Percentiles rank a stretch among this genome's conserved stretches.
These are phyloP conservation scores for Sedum album DNA, from an alignment of 164 flowering plant genomes.

Conservation along the genomic window DNA sequence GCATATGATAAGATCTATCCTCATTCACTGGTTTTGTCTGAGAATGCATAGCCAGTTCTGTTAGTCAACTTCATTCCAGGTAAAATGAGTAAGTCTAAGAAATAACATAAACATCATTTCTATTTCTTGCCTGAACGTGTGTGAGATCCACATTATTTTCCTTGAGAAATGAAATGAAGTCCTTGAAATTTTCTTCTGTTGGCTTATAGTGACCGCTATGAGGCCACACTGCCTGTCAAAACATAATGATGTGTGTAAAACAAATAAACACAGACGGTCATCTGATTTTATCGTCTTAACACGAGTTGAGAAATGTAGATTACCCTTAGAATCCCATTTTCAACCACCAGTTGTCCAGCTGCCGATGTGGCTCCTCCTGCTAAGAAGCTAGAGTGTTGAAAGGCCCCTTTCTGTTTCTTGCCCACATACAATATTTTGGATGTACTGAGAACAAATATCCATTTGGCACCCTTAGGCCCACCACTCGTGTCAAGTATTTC, in stretches of 20 bases:
- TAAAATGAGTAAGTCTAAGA: not conserved
- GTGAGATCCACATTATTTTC: conserved; percentile 53
- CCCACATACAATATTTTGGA: conserved; percentile 48
- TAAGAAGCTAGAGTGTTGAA: conserved; percentile 74
- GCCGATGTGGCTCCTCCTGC: conserved; percentile 71
- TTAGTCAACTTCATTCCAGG: not conserved
- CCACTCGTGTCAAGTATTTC: conserved; percentile 41
- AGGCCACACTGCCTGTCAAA: conserved; percentile 73
- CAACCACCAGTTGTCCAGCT: conserved; percentile 59
- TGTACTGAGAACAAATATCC: conserved; percentile 70
- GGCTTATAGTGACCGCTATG: conserved; percentile 79
- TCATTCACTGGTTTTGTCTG: conserved; percentile 47
- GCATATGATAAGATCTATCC: conserved; percentile 20
- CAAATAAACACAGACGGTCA: not conserved
- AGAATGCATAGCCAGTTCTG: not conserved
- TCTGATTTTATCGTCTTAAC: not conserved
- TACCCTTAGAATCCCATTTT: conserved; percentile 56
- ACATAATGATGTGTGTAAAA: not conserved
- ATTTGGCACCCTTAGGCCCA: conserved; percentile 34
- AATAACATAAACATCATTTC: not conserved
- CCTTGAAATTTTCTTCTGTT: conserved; percentile 59
- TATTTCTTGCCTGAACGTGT: conserved; percentile 43
- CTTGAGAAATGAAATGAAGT: conserved; percentile 45
- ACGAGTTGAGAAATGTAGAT: not conserved
- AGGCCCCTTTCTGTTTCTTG: conserved; percentile 53